Conservation (phyloP, 192 early-diverging fungal species). For the Bifiguratus adelaidae region DNA sequence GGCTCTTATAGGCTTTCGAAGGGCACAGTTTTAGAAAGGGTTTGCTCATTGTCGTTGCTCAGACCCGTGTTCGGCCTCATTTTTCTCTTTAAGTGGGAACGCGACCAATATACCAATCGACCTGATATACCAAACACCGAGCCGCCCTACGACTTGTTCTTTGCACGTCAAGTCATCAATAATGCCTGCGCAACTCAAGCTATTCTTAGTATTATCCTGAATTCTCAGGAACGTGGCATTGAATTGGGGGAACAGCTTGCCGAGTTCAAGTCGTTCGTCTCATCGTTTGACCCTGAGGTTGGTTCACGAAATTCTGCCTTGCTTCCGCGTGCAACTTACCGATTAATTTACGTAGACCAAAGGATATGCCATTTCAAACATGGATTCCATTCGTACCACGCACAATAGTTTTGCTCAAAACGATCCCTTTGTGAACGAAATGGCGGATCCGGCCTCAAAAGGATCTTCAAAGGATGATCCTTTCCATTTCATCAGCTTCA, state of each 20-base stretch:
- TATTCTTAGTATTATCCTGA: constrained; percentile 66
- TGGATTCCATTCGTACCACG: constrained; percentile 59
- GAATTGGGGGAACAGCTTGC: constrained; percentile 59
- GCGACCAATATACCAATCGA: constrained; percentile 14
- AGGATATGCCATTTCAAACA: constrained; percentile 70
- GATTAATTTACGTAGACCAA: constrained; percentile 33
- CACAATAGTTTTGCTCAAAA: constrained; percentile 76
- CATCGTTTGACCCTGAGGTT: constrained; percentile 61
- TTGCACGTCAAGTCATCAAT: constrained; percentile 64
- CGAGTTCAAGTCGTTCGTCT: constrained; percentile 61
- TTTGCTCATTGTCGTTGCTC: neutral
- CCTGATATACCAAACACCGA: too few relatives aligned
- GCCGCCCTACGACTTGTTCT: constrained; percentile 55
- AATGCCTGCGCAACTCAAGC: constrained; percentile 87
- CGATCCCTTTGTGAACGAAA: constrained; percentile 67
- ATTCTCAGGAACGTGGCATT: constrained; percentile 45
- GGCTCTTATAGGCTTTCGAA: neutral
- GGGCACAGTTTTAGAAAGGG: neutral
- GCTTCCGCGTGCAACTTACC: neutral
- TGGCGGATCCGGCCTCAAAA: constrained; percentile 27
- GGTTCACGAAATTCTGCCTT: neutral
- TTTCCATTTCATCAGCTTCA: constrained; percentile 75
- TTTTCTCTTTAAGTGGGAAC: constrained; percentile 76
- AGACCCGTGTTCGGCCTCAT: constrained; percentile 70
- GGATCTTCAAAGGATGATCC: constrained; percentile 57